Conservation (phyloP, 306 rosid genomes). For the Calophaca sinica region DNA sequence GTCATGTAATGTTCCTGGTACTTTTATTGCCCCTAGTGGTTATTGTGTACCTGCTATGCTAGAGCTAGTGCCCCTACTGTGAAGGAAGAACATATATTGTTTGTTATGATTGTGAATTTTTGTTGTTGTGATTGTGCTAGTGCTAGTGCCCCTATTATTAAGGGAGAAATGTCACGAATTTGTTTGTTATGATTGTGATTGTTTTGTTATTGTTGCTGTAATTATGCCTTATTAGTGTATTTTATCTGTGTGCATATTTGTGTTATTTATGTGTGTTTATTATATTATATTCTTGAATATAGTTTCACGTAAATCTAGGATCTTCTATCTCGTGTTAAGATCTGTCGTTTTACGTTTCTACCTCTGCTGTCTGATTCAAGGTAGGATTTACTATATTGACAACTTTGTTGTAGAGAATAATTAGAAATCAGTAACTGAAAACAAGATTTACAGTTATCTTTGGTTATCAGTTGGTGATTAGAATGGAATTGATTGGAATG, state of each 20-base stretch:
- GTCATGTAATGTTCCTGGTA: background rate
- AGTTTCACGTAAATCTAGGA: background rate
- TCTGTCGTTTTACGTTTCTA: background rate
- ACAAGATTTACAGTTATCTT: background rate
- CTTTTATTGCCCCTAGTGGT: conserved; percentile 25
- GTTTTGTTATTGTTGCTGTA: too few relatives aligned
- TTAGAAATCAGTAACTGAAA: background rate
- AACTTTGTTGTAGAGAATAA: conserved; percentile 8
- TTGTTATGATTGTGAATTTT: too few relatives aligned
- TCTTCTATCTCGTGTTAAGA: background rate
- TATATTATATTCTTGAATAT: background rate
- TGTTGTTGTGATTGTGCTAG: too few relatives aligned
- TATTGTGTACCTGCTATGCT: background rate
- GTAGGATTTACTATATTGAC: background rate
- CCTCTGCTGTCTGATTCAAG: background rate
- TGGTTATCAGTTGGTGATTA: background rate
- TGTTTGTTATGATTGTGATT: too few relatives aligned
- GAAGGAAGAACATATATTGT: too few relatives aligned
- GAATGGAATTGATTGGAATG: too few relatives aligned
- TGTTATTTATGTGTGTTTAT: background rate
- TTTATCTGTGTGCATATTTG: background rate
- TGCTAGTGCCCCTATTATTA: background rate
- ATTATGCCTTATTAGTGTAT: background rate
- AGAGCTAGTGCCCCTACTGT: too few relatives aligned
- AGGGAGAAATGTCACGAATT: too few relatives aligned